A percentile compares a stretch with the other conserved stretches of the same genome.
These are phyloP conservation scores for Paralagenidium karlingii DNA, from an alignment of 352 stramenopile genomes.

Conservation along the genomic window DNA sequence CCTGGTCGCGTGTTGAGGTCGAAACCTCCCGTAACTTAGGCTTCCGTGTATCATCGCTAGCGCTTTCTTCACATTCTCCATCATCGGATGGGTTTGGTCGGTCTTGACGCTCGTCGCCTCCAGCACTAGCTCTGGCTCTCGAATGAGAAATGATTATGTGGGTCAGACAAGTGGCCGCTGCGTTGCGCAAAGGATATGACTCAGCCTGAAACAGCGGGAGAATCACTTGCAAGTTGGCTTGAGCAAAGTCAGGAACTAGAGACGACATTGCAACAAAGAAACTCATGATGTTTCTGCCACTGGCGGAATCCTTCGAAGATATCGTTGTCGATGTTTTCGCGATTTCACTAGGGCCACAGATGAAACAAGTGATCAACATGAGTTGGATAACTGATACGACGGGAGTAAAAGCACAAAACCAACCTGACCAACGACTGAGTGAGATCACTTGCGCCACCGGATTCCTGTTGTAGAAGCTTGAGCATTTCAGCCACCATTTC, in stretches of 20 bases:
- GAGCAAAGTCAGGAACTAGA: conserved; percentile 47
- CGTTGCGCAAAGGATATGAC: conserved; percentile 63
- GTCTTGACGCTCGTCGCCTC: conserved; percentile 1
- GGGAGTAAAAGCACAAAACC: no score
- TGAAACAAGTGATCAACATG: conserved; percentile 2
- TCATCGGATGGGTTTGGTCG: conserved; percentile 13
- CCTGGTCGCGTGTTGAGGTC: conserved; percentile 40
- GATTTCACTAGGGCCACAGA: conserved; percentile 22
- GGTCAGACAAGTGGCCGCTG: conserved; percentile 55
- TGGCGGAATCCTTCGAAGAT: conserved; percentile 48
- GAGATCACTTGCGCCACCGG: no score
- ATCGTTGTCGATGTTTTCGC: conserved; percentile 58
- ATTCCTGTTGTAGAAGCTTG: conserved; percentile 41
- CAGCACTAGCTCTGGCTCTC: background rate
- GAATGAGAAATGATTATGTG: conserved; percentile 31
- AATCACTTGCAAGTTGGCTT: conserved; percentile 67
- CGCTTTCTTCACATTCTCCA: conserved; percentile 6
- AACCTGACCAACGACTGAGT: no score
- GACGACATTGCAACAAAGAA: conserved; percentile 56
- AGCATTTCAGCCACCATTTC: conserved; percentile 44
- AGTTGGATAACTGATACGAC: background rate
- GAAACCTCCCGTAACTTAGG: conserved; percentile 26
- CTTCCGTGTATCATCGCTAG: conserved; percentile 9
- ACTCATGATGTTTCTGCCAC: conserved; percentile 62
- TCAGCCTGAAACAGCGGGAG: conserved; percentile 62